These are phyloP conservation scores for Metschnikowia noctiluminum DNA, from an alignment of 805 yeast genomes.

Conservation along the genomic window DNA sequence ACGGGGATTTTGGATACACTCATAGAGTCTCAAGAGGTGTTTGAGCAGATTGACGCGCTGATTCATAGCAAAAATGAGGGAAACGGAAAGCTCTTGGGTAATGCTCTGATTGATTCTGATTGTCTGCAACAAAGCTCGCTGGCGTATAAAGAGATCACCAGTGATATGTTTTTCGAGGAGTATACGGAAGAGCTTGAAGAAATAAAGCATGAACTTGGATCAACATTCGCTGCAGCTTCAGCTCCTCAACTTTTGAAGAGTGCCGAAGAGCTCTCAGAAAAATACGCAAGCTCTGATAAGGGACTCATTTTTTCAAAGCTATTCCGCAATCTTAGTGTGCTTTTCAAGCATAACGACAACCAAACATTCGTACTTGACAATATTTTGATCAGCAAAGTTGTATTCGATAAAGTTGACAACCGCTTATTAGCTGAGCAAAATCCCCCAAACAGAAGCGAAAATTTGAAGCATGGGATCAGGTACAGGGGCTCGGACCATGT, in stretches of 20 bases:
- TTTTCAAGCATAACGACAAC: constrained; percentile 34
- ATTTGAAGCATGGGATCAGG: not conserved
- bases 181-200: constrained; percentile 28
- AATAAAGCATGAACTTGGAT: constrained; percentile 20
- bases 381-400: constrained; percentile 27
- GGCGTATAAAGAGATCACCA: constrained; percentile 31
- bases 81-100: not conserved
- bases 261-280: constrained; percentile 13
- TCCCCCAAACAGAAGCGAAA: not conserved
- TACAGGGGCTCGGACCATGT: constrained; percentile 10
- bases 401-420: constrained; percentile 24
- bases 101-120: too few relatives aligned
- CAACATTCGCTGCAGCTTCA: constrained; percentile 17
- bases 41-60: constrained; percentile 17
- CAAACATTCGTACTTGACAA: constrained; percentile 35
- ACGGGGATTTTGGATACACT: constrained; percentile 57
- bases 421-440: not conserved
- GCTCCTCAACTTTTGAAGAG: constrained; percentile 15
- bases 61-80: not conserved
- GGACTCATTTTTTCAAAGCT: constrained; percentile 26
- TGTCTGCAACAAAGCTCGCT: too few relatives aligned
- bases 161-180: constrained; percentile 32
- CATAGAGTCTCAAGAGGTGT: constrained; percentile 42
- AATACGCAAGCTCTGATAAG: constrained; percentile 10
- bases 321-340: constrained; percentile 25